A percentile compares a stretch with the other conserved stretches of the same genome.
Conservation (phyloP, 176 grass and related monocot species). For the Coix lacrymajobi region DNA sequence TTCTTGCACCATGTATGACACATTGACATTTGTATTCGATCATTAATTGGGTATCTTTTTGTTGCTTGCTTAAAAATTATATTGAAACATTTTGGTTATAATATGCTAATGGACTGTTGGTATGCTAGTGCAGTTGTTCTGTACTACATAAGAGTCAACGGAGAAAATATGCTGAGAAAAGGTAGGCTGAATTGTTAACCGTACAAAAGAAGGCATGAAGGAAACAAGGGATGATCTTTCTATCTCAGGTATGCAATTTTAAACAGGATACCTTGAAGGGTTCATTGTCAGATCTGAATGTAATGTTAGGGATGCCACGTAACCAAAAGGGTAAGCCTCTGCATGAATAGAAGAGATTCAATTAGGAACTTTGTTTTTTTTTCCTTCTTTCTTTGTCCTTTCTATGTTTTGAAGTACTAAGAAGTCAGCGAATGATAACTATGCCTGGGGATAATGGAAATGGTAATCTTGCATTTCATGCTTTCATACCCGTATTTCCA, state of each 20-base stretch:
- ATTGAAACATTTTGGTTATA: background rate
- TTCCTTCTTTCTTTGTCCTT: background rate
- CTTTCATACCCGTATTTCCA: constrained; percentile 86
- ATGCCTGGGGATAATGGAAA: background rate
- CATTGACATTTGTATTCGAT: background rate
- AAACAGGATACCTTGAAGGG: constrained; percentile 55
- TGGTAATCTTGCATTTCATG: background rate
- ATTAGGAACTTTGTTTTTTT: background rate
- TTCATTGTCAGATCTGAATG: constrained; percentile 53
- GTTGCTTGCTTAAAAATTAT: background rate
- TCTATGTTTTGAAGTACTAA: background rate
- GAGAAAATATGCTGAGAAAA: background rate
- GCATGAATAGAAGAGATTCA: constrained; percentile 32
- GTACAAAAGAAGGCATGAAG: background rate
- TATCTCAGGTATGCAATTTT: background rate
- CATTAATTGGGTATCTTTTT: background rate
- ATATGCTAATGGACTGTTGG: background rate
- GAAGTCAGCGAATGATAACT: background rate
- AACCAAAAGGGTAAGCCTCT: constrained; percentile 75
- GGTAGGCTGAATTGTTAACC: background rate
- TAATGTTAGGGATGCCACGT: constrained; percentile 48
- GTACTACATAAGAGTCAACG: background rate
- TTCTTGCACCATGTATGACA: background rate
- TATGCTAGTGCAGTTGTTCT: background rate
- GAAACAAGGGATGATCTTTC: background rate